Evolutionary conservation across 116 monocot genomes (phyloP).

Genomic region (Dioscorea cayenensis): DNA sequence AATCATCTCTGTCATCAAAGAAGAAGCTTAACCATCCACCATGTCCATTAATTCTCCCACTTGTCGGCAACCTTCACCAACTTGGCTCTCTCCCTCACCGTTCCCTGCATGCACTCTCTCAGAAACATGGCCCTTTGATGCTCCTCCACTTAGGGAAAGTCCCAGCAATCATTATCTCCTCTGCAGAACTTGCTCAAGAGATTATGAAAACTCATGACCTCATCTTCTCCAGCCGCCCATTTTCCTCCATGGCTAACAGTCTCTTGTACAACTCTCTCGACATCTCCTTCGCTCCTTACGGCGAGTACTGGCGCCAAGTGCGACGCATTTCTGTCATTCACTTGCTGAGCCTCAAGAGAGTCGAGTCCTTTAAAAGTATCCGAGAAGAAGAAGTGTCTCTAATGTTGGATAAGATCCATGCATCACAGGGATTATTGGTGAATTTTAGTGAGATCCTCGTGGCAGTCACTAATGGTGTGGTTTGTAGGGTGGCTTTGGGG

Average conservation of each 20-base stretch:
- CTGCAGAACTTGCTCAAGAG: not conserved
- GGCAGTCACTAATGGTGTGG: not conserved
- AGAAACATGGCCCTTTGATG: constrained; percentile 8
- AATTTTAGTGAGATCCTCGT: not conserved
- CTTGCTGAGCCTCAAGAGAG: constrained; percentile 4
- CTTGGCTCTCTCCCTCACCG: constrained; percentile 1
- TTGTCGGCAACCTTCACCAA: constrained; percentile 12
- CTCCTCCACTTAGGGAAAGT: constrained; percentile 4
- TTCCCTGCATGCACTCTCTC: not conserved
- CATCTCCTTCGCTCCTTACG: constrained; percentile 3
- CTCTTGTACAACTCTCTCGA: not conserved
- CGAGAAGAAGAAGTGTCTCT: not conserved
- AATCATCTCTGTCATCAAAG: too few species aligned
- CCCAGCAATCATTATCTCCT: constrained; percentile 2
- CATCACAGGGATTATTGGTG: not conserved
- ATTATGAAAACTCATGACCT: constrained; percentile 7
- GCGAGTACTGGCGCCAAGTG: constrained; percentile 13
- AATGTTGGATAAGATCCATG: not conserved
- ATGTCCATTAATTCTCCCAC: not conserved
- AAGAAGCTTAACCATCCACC: too few species aligned
- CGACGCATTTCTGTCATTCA: constrained; percentile 8
- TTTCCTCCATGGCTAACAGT: too few species aligned
- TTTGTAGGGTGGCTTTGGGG: not conserved
- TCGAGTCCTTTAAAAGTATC: not conserved
- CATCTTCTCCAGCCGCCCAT: not conserved